Evolutionary conservation across 805 yeast species (phyloP), one percentile per base, ranked within the genome.

Genomic region (Ogataea corticis): DNA sequence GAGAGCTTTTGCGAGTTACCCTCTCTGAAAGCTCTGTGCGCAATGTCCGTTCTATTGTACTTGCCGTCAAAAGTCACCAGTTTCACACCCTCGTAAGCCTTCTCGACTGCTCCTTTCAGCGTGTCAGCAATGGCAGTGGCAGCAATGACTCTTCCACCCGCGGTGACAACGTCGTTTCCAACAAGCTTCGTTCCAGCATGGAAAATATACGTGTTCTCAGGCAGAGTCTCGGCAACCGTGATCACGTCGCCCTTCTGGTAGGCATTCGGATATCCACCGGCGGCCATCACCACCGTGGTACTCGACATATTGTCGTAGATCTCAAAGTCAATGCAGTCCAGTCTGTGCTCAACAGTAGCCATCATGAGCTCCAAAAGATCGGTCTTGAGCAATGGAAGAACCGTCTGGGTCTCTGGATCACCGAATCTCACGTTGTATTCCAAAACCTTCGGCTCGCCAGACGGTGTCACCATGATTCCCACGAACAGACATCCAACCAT

Each of bases 341-440:
- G 78, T 67, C 98, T 79, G 68, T 86, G 96, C 66, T 92, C 96
- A 36, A 94, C 96, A 54, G 96, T 85, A 37, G 98, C 99, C 44
- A 92, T 69, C 79, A 95, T 80, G 38, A 94, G 82, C 67, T 91
- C 89, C 38, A 97, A 94, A 61, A 94, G 76, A 68, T 94, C 99
- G n/a, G 97, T 84, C 38, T 87, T 72, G 52, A 94, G 72, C 61
- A 94, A 75, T 16, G 97, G 97, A 61, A 94, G 73, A 18, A 94
- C 96, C 2, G 97, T 87, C 73, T 94, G 99, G 29, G 98, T 94
- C 71, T 94, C 99, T 55, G 99, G 99, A 67, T 94, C 99, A 52
- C 99, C 99, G 57, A 94, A 95, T 70, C 99, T 83, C 41, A 95
- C 98, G 58, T 94, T 94, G 70, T 95, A 94, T 69, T 94, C 99